These are phyloP conservation scores for Zygoascus biomembranicola DNA, from an alignment of 805 yeast genomes.

Conservation along the genomic window DNA sequence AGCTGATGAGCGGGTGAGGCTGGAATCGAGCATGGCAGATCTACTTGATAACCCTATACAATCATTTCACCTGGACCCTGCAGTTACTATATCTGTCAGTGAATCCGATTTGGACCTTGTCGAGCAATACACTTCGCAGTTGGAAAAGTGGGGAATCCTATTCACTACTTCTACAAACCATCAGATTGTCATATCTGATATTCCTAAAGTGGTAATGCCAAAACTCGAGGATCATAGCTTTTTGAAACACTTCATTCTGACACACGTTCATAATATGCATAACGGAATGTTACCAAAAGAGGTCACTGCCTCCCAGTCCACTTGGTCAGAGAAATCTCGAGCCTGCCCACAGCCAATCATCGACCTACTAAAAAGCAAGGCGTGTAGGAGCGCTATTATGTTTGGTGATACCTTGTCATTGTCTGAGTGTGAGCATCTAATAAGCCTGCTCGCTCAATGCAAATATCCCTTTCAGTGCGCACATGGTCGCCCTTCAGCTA, in stretches of 20 bases:
- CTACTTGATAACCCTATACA: conserved; percentile 28
- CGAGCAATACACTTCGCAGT: neutral
- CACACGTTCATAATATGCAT: conserved; percentile 4
- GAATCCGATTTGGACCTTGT: conserved; percentile 1
- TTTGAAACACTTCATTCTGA: conserved; percentile 4
- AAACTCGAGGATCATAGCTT: conserved; percentile 3
- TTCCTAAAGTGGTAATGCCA: conserved; percentile 6
- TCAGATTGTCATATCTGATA: conserved; percentile 17
- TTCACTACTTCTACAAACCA: conserved; percentile 1
- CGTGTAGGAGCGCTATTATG: conserved; percentile 64
- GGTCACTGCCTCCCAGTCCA: neutral
- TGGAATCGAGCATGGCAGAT: conserved; percentile 37
- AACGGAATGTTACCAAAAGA: neutral
- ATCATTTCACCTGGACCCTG: conserved; percentile 7
- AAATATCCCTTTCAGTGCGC: conserved; percentile 70
- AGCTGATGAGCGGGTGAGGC: conserved; percentile 62
- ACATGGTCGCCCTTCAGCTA: conserved; percentile 72
- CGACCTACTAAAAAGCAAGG: conserved; percentile 46
- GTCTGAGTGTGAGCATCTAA: conserved; percentile 38
- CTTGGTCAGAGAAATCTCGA: conserved; percentile 34
- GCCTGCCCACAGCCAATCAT: conserved; percentile 44
- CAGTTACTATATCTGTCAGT: neutral
- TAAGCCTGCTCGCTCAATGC: conserved; percentile 41
- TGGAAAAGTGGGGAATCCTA: conserved; percentile 11
- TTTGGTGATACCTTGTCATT: conserved; percentile 51